Percentiles rank a stretch among this genome's conserved stretches.
phyloP scores from a whole-genome alignment of 331 rosid genomes.

The Quercus phellos region DNA sequence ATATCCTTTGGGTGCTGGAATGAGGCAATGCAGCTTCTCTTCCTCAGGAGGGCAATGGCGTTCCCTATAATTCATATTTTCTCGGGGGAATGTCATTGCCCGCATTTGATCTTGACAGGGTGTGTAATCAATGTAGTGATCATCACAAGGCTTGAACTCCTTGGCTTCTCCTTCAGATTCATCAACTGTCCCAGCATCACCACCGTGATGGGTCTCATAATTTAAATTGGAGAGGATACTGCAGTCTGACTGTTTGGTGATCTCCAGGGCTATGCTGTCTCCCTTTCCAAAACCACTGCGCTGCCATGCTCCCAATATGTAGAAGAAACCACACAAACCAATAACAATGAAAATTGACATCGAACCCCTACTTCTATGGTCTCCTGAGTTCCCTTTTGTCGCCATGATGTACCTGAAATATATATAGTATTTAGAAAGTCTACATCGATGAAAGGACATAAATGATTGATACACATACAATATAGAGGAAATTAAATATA shows the following conservation, averaged over 20 bases:
- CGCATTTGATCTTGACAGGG: conserved; percentile 79
- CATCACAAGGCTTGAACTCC: conserved; percentile 47
- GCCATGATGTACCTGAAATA: conserved; percentile 50
- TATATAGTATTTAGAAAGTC: background rate
- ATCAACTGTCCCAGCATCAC: conserved; percentile 22
- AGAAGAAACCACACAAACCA: conserved; percentile 67
- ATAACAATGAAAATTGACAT: conserved; percentile 39
- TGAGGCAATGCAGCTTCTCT: conserved; percentile 61
- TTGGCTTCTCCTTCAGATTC: conserved; percentile 26
- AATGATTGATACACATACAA: background rate
- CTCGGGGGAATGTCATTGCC: conserved; percentile 76
- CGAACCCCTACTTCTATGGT: conserved; percentile 43
- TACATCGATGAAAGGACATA: background rate
- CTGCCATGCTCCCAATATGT: conserved; percentile 69
- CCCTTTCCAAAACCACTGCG: conserved; percentile 84
- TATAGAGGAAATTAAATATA: background rate
- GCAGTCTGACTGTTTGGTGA: conserved; percentile 61
- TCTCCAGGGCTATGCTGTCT: conserved; percentile 62
- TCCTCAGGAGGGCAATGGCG: conserved; percentile 68
- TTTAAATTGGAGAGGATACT: conserved; percentile 52
- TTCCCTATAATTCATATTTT: conserved; percentile 71
- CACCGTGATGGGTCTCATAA: conserved; percentile 60
- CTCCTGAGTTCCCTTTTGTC: conserved; percentile 67
- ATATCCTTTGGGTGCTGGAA: conserved; percentile 77
- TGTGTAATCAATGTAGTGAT: conserved; percentile 53